Conservation (phyloP, 331 rosid genomes). For the Telfairia occidentalis region DNA sequence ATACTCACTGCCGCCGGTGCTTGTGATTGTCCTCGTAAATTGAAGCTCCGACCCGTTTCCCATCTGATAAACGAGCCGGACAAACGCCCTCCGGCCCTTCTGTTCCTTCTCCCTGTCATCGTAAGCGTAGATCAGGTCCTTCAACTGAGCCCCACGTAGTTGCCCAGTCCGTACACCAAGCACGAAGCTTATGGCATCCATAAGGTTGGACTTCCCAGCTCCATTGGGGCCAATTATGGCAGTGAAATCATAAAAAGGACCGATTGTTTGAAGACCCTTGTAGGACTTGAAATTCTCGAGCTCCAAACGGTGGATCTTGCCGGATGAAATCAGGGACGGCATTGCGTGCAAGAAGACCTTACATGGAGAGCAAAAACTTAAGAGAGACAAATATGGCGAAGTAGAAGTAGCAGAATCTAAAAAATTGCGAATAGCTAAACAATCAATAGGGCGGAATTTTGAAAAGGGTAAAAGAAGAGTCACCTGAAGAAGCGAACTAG, state of each 20-base stretch:
- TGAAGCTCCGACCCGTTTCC: conserved; percentile 57
- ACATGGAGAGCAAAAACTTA: neutral
- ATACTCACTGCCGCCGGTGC: conserved; percentile 82
- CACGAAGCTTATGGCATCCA: conserved; percentile 99
- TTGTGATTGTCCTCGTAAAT: conserved; percentile 65
- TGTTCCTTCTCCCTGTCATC: conserved; percentile 89
- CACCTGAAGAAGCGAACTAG: conserved; percentile 10
- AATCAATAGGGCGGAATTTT: neutral
- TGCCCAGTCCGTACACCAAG: conserved; percentile 89
- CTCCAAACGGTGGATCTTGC: conserved; percentile 68
- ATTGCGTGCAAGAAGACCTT: conserved; percentile 28
- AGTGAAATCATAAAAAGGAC: conserved; percentile 85
- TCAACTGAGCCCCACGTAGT: conserved; percentile 88
- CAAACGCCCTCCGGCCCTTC: conserved; percentile 78
- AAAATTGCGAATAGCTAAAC: neutral
- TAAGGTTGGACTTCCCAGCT: conserved; percentile 84
- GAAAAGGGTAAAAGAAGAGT: neutral
- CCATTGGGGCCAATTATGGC: conserved; percentile 95
- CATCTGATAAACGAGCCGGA: conserved; percentile 69
- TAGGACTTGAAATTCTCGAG: conserved; percentile 88
- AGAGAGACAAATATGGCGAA: neutral
- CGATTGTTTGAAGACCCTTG: conserved; percentile 64
- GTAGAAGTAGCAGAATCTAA: neutral
- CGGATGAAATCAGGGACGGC: conserved; percentile 69
- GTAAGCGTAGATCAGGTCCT: conserved; percentile 82